Conservation (phyloP, 495 filamentous ascomycete genomes). For the Penicillium lividum region DNA sequence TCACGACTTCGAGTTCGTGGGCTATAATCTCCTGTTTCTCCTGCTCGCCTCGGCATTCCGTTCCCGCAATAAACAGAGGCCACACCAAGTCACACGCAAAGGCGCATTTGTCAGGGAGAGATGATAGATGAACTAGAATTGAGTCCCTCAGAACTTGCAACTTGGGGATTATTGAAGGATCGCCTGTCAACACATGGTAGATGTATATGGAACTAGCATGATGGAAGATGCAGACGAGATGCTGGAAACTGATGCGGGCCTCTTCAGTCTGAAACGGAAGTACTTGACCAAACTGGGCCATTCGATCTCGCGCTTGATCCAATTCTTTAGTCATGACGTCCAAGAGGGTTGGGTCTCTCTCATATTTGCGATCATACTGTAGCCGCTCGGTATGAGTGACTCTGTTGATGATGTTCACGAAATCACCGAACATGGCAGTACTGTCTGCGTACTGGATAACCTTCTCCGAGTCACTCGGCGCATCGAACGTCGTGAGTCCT, state of each 20-base stretch:
- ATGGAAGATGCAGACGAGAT: slow-evolving; percentile 16
- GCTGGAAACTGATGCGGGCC: slow-evolving; percentile 7
- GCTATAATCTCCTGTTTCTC: slow-evolving; percentile 11
- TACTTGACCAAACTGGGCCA: slow-evolving; percentile 3
- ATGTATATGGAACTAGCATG: slow-evolving; percentile 17
- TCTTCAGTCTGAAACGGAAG: slow-evolving; percentile 6
- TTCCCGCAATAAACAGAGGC: slow-evolving; percentile 18
- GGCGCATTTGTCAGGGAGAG: slow-evolving; percentile 1
- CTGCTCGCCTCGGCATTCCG: slow-evolving; percentile 6
- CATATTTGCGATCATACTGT: background rate
- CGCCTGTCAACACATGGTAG: slow-evolving; percentile 3
- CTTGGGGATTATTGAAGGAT: background rate
- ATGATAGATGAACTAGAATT: slow-evolving; percentile 7
- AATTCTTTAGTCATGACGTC: background rate
- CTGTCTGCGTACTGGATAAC: slow-evolving; percentile 13
- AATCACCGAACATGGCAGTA: slow-evolving; percentile 28
- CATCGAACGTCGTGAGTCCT: slow-evolving; percentile 24
- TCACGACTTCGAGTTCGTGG: slow-evolving; percentile 17
- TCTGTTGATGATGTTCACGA: slow-evolving; percentile 22
- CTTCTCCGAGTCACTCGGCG: slow-evolving; percentile 1
- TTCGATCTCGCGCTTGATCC: slow-evolving; percentile 3
- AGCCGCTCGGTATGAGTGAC: slow-evolving; percentile 23
- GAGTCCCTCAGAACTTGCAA: slow-evolving; percentile 6
- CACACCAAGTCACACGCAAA: slow-evolving; percentile 19
- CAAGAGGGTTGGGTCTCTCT: background rate